Evolutionary conservation across 2,329 filamentous ascomycete species (phyloP), one percentile per base, ranked within the genome.

Genomic region (Rhynchosporium graminicola): DNA sequence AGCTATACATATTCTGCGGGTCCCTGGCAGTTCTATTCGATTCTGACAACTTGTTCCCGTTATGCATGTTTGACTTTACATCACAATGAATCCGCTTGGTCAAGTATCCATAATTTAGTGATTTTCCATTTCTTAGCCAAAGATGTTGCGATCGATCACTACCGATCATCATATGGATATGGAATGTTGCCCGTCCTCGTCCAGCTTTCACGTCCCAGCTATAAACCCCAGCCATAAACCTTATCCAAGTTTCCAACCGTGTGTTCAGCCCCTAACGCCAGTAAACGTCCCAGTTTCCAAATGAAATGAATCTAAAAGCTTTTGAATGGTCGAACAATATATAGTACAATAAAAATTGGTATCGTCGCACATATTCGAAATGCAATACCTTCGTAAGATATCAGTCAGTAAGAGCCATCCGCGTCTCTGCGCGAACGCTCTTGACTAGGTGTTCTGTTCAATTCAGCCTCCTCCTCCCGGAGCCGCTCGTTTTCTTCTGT

Each of bases 401-500:
- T 36, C 51, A 36, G 5, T 10, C 42, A 42, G 9, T 36, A 36
- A 36, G 5, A 6, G 5, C 38, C 12, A 50, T 43, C 36, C 33
- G 33, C 57, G 47, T 38, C 33, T 69, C 62, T 69, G 59, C 40
- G 63, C 29, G 63, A 48, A 29, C 76, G 75, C 59, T 79, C 78
- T 42, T 75, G 77, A 20, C 77, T 75, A 60, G 85, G 76, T 13
- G 80, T 87, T 66, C 87, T 83, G 70, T 81, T 87, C 66, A 91
- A 80, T 47, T 88, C 88, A 63, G 82, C 87, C 70, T 85, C 83
- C 63, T 85, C 84, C 91, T 91, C 96, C 86, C 89, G 93, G 67
- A 91, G 87, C 65, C 95, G 90, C 0, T 90, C 89, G 59, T 95
- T 88, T 69, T 93, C 89, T 71, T 91, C 84, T 29, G 90, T 80